Evolutionary conservation across 202 grass and related monocot species (phyloP), one percentile per base, ranked within the genome.

Genomic region (Setaria viridis): DNA sequence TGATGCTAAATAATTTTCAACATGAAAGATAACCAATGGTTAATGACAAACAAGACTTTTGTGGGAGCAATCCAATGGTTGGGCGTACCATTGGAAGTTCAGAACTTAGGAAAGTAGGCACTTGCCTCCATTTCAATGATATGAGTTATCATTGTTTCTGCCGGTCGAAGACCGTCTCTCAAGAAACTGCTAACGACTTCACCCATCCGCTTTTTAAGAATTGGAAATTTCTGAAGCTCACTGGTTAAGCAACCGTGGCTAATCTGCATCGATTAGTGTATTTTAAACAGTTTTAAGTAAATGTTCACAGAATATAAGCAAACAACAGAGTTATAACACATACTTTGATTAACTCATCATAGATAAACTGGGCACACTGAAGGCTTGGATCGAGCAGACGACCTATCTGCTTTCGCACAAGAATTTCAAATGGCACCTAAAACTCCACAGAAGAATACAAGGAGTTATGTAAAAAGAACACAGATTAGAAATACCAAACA

Each of bases 291-390:
- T 45, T 86, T 86, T 58, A 42, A 79, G 54, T 83, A 70, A 74
- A 76, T 62, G 9, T 37, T 77, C 10, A 75, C 33, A 80, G 15
- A 33, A 80, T 45, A 78, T 51, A 86, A 80, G 30, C 29, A 82
- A 48, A 79, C 68, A 87, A 81, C 58, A 84, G 39, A 62, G 51
- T 53, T 64, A 76, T 6, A 63, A 46, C 15, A n/a, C 87, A 76
- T 92, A 99, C 96, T 91, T 99, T 99, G 63, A 95, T 87, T 69
- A 99, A 90, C 70, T 99, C 96, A 78, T 99, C 96, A 79, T 99
- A 99, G 64, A 99, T 92, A 87, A 99, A 99, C 74, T 88, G 95
- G 65, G 93, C 96, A 63, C 96, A 99, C 69, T 99, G 93, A 71
- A 99, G 90, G 80, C 96, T 99, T 77, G 96, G 96, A 87, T 99